These are phyloP conservation scores for Hura crepitans DNA, from an alignment of 441 rosid genomes.

Conservation along the genomic window DNA sequence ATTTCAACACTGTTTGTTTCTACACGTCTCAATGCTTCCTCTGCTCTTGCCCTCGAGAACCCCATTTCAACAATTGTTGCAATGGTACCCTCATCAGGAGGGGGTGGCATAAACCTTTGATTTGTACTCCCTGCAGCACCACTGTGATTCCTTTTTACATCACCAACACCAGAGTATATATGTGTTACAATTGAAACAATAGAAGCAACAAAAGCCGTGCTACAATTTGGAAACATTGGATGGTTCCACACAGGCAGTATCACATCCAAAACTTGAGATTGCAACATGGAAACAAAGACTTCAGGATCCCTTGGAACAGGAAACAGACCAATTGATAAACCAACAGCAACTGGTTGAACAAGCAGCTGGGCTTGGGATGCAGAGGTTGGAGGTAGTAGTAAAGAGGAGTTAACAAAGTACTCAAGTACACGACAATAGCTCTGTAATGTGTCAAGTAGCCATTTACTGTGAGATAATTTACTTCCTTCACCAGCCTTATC, in stretches of 20 bases:
- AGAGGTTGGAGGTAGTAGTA: constrained; percentile 64
- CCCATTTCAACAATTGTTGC: constrained; percentile 97
- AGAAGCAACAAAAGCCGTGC: constrained; percentile 65
- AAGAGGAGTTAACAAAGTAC: constrained; percentile 78
- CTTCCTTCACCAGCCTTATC: constrained; percentile 70
- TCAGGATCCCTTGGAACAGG: constrained; percentile 96
- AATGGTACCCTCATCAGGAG: constrained; percentile 87
- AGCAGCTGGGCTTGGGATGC: constrained; percentile 86
- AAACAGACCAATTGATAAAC: constrained; percentile 82
- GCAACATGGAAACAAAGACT: constrained; percentile 76
- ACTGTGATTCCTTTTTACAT: constrained; percentile 65
- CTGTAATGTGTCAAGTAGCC: constrained; percentile 85
- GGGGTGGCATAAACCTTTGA: constrained; percentile 74
- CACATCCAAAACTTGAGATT: constrained; percentile 86
- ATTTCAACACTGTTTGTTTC: constrained; percentile 96
- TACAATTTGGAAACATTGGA: constrained; percentile 71
- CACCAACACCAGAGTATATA: constrained; percentile 87
- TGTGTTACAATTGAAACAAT: constrained; percentile 75
- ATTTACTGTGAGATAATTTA: constrained; percentile 56
- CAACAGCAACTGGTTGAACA: constrained; percentile 84
- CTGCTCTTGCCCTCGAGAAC: constrained; percentile 95
- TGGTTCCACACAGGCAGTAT: constrained; percentile 90
- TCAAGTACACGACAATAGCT: constrained; percentile 76
- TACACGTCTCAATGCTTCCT: constrained; percentile 85
- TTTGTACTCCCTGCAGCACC: constrained; percentile 63